Percentiles rank a stretch among this genome's conserved stretches.
Evolutionary conservation across 257 asterid species (phyloP).

Genomic region (Gentiana straminea): DNA sequence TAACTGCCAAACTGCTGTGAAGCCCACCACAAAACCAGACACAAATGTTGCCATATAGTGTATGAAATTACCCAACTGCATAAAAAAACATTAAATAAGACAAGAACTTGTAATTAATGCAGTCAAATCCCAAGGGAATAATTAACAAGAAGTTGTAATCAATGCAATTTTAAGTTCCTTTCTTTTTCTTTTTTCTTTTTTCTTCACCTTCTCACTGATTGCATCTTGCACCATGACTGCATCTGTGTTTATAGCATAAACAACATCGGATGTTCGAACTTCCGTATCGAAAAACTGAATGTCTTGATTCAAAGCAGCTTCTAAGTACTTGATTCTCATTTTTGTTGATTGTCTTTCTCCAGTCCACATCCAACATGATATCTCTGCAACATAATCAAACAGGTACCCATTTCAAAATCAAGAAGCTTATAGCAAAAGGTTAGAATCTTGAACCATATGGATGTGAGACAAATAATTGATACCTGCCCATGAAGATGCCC

Average conservation of each 20-base stretch:
- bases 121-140: neutral
- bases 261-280: slow-evolving; percentile 85
- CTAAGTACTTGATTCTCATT: slow-evolving; percentile 77
- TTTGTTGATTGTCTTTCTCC: slow-evolving; percentile 88
- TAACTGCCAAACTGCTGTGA: slow-evolving; percentile 86
- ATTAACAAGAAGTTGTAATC: no score
- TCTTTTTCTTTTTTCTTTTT: neutral
- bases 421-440: slow-evolving; percentile 6
- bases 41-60: slow-evolving; percentile 93
- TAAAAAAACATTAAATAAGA: neutral
- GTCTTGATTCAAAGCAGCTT: slow-evolving; percentile 80
- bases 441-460: neutral
- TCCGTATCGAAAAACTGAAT: slow-evolving; percentile 77
- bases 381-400: slow-evolving; percentile 58
- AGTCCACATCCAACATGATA: slow-evolving; percentile 98
- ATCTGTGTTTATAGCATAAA: slow-evolving; percentile 80
- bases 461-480: neutral
- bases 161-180: neutral
- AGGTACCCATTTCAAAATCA: slow-evolving; percentile 4
- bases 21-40: slow-evolving; percentile 87
- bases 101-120: slow-evolving; percentile 12
- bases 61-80: slow-evolving; percentile 89
- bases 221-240: slow-evolving; percentile 88
- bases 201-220: slow-evolving; percentile 77
- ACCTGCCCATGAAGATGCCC: slow-evolving; percentile 99